Conservation (phyloP, 495 filamentous ascomycete species). For the Gamarada debralockiae region DNA sequence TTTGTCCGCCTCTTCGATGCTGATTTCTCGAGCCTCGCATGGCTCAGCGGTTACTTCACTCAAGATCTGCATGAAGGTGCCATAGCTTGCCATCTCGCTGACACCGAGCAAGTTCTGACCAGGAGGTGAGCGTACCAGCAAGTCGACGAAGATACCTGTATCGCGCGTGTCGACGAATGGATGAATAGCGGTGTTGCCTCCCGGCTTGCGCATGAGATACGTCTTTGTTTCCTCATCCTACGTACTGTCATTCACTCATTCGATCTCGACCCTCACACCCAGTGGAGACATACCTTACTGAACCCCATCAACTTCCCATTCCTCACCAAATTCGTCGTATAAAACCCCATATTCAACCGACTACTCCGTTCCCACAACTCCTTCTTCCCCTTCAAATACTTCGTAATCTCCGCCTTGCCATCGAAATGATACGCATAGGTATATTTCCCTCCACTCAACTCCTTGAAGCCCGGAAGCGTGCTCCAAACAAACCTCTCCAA, state of each 20-base stretch:
- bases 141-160: constrained; percentile 9
- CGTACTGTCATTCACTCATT: no score
- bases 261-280: background rate
- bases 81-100: constrained; percentile 12
- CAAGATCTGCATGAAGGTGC: constrained; percentile 15
- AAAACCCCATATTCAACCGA: constrained; percentile 22
- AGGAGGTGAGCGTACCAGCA: constrained; percentile 10
- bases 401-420: constrained; percentile 22
- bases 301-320: constrained; percentile 6
- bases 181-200: constrained; percentile 2
- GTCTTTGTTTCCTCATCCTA: background rate
- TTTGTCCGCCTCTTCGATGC: constrained; percentile 11
- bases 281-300: background rate
- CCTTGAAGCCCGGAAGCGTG: constrained; percentile 30
- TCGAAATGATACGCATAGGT: constrained; percentile 38
- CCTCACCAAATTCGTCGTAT: constrained; percentile 12
- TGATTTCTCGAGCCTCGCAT: background rate
- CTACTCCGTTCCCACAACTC: constrained; percentile 18
- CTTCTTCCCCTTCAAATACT: constrained; percentile 13
- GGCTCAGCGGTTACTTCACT: constrained; percentile 7
- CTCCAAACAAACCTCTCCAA: constrained; percentile 46
- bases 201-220: constrained; percentile 8
- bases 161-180: constrained; percentile 13
- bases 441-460: constrained; percentile 31
- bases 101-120: constrained; percentile 15